Percentiles rank a stretch among this genome's conserved stretches.
These are phyloP conservation scores for Emmonsiellopsis sp. DNA, from an alignment of 2,329 filamentous ascomycete genomes.

Conservation along the genomic window DNA sequence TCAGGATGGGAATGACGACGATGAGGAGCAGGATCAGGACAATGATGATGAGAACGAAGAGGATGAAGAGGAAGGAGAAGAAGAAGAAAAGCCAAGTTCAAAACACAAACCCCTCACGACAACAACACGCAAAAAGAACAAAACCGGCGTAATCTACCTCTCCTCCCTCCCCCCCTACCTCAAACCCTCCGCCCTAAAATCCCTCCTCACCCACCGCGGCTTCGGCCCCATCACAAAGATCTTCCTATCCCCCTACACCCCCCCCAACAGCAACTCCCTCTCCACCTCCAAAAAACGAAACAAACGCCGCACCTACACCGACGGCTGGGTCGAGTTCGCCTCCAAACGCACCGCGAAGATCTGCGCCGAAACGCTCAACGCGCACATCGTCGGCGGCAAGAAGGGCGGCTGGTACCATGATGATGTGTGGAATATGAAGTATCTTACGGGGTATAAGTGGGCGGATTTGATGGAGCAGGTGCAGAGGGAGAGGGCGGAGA, in stretches of 20 bases:
- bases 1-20: not conserved
- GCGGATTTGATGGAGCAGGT: conserved; percentile 38
- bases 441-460: conserved; percentile 36
- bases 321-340: conserved; percentile 41
- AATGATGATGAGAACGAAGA: not conserved
- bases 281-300: conserved; percentile 19
- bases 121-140: conserved; percentile 19
- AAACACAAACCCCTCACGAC: conserved; percentile 10
- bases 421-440: conserved; percentile 40
- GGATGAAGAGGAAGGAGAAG: conserved; percentile 3
- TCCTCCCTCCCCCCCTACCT: conserved; percentile 39
- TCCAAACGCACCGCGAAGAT: conserved; percentile 37
- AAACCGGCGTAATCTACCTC: conserved; percentile 37
- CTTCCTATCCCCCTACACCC: conserved; percentile 34
- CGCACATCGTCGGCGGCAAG: conserved; percentile 32
- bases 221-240: conserved; percentile 35
- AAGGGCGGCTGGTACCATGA: conserved; percentile 40
- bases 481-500: conserved; percentile 32
- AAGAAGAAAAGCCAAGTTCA: conserved; percentile 3
- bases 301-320: conserved; percentile 33
- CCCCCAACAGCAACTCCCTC: conserved; percentile 10
- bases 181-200: conserved; percentile 39
- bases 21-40: not conserved
- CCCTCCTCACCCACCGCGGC: conserved; percentile 30
- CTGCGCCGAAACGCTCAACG: conserved; percentile 38